These are phyloP conservation scores for Mangifera indica DNA, from an alignment of 345 rosid genomes.

Conservation along the genomic window DNA sequence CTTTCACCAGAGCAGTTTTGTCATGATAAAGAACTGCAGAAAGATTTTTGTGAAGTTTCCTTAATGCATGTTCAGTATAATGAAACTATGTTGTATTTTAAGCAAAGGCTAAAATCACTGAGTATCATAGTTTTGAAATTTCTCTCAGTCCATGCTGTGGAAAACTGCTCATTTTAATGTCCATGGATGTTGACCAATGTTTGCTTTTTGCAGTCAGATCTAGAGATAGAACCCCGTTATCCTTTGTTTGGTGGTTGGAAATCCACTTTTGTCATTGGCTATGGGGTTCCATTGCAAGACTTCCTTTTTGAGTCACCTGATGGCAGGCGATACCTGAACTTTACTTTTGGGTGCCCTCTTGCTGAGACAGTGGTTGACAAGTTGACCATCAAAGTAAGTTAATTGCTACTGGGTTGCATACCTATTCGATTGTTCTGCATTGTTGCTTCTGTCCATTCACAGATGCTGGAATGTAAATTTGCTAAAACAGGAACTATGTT, in stretches of 20 bases:
- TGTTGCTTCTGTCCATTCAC: conserved; percentile 8
- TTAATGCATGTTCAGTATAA: background rate
- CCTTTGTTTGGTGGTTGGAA: conserved; percentile 99
- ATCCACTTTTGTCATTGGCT: conserved; percentile 88
- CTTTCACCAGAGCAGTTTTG: background rate
- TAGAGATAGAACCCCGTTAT: conserved; percentile 92
- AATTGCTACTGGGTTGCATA: conserved; percentile 7
- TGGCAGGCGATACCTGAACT: conserved; percentile 92
- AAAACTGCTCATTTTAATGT: conserved; percentile 4
- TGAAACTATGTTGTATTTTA: background rate
- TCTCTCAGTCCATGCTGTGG: background rate
- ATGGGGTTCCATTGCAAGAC: conserved; percentile 84
- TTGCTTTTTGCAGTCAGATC: conserved; percentile 74
- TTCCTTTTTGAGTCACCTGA: conserved; percentile 84
- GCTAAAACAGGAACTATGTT: conserved; percentile 22
- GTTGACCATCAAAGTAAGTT: conserved; percentile 77
- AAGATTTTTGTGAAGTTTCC: conserved; percentile 1
- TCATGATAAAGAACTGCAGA: background rate
- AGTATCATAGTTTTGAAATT: background rate
- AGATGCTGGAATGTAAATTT: conserved; percentile 7
- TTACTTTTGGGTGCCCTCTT: conserved; percentile 93
- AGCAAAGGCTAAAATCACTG: background rate
- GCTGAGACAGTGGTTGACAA: conserved; percentile 84
- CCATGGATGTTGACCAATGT: conserved; percentile 12
- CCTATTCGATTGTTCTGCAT: conserved; percentile 4